phyloP scores from a whole-genome alignment of 2,329 filamentous ascomycete species.

The Verticillium klebahnii region DNA sequence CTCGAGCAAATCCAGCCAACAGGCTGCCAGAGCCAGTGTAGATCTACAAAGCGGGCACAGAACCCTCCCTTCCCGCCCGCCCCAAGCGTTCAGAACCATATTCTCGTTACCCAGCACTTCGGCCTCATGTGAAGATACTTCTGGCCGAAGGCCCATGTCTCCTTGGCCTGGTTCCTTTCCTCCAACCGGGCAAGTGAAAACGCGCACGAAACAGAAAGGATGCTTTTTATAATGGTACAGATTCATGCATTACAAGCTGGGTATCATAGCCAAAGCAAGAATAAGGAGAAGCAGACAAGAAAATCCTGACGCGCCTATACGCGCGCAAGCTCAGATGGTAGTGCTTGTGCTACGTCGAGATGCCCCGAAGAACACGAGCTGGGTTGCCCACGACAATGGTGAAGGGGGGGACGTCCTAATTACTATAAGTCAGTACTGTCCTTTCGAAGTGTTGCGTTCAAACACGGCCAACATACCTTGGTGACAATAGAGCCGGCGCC shows the following conservation, averaged over 20 bases:
- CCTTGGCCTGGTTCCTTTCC: not conserved
- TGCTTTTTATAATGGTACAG: not conserved
- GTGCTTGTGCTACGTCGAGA: slow-evolving; percentile 11
- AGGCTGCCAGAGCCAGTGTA: not conserved
- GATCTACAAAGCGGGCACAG: not conserved
- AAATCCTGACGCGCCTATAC: not conserved
- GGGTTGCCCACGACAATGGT: slow-evolving; percentile 69
- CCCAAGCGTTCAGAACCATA: not conserved
- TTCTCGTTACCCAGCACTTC: no score
- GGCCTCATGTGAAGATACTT: no score
- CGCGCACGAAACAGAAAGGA: not conserved
- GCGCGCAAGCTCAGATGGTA: not conserved
- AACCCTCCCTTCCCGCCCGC: not conserved
- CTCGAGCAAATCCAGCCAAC: not conserved
- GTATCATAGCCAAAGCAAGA: slow-evolving; percentile 12
- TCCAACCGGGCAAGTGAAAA: not conserved
- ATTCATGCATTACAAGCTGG: slow-evolving; percentile 6
- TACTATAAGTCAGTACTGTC: not conserved
- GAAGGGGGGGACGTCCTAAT: slow-evolving; percentile 59
- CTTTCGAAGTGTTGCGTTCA: no score
- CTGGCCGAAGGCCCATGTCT: not conserved
- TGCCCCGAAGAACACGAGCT: slow-evolving; percentile 49
- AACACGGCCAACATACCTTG: slow-evolving; percentile 44
- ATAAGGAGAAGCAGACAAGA: not conserved
- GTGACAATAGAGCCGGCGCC: slow-evolving; percentile 84